Percentiles rank a stretch among this genome's conserved stretches.
phyloP scores from a whole-genome alignment of 805 yeast genomes.

The Zygosaccharomyces lentus region DNA sequence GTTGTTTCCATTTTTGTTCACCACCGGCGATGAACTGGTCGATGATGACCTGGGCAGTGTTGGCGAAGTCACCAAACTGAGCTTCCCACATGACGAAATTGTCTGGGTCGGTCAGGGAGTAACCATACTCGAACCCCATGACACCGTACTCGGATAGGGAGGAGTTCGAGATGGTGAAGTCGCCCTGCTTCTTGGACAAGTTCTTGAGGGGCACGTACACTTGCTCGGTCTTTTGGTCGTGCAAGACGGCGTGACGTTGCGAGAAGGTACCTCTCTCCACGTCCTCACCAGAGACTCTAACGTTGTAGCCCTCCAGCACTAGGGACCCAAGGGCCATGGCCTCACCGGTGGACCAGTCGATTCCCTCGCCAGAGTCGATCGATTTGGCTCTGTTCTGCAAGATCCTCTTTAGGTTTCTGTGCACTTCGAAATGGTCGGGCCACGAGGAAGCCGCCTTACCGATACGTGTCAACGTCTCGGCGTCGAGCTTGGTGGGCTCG shows the following conservation, averaged over 20 bases:
- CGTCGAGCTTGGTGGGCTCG: slow-evolving; percentile 88
- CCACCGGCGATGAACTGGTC: slow-evolving; percentile 97
- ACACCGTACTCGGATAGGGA: slow-evolving; percentile 98
- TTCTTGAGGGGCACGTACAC: slow-evolving; percentile 83
- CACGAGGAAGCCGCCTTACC: slow-evolving; percentile 76
- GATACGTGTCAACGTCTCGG: slow-evolving; percentile 62
- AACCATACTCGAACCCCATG: slow-evolving; percentile 98
- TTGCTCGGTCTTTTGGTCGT: slow-evolving; percentile 84
- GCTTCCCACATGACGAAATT: slow-evolving; percentile 99
- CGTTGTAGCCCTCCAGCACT: slow-evolving; percentile 88
- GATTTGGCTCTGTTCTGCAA: slow-evolving; percentile 82
- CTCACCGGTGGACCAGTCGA: slow-evolving; percentile 99
- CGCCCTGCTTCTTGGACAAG: slow-evolving; percentile 75
- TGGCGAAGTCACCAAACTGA: slow-evolving; percentile 99
- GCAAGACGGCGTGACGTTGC: slow-evolving; percentile 97
- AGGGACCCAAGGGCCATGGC: slow-evolving; percentile 96
- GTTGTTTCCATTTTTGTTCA: slow-evolving; percentile 98
- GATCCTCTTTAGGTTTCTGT: slow-evolving; percentile 94
- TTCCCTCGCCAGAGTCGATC: slow-evolving; percentile 82
- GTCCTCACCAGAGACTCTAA: slow-evolving; percentile 98
- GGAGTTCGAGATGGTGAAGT: slow-evolving; percentile 85
- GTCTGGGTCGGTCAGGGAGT: slow-evolving; percentile 95
- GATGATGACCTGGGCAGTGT: slow-evolving; percentile 95
- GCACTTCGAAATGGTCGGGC: slow-evolving; percentile 85
- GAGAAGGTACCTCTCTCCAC: slow-evolving; percentile 99